These are phyloP conservation scores for Aspergillus clavatus DNA, from an alignment of 2,329 filamentous ascomycete genomes.

Conservation along the genomic window DNA sequence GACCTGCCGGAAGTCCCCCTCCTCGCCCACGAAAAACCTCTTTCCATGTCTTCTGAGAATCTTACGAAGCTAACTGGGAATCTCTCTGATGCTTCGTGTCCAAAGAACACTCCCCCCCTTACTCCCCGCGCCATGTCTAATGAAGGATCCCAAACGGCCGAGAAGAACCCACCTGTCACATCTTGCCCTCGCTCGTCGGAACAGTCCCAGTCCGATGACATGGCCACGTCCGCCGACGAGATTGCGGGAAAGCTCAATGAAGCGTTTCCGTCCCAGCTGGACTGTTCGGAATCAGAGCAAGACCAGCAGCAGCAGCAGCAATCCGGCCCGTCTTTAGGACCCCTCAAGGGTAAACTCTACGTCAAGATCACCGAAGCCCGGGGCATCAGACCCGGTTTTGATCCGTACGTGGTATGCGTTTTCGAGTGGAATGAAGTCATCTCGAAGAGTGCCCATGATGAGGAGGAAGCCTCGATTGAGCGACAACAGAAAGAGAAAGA, in stretches of 20 bases:
- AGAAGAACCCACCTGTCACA: conserved; percentile 27
- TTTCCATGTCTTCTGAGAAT: conserved; percentile 43
- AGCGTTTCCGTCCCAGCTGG: conserved; percentile 28
- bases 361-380: conserved; percentile 85
- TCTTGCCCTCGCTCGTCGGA: conserved; percentile 19
- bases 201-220: conserved; percentile 17
- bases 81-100: conserved; percentile 52
- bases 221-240: conserved; percentile 30
- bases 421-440: conserved; percentile 97
- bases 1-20: conserved; percentile 47
- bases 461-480: conserved; percentile 58
- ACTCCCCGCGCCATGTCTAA: conserved; percentile 82
- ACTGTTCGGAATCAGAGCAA: conserved; percentile 15
- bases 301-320: conserved; percentile 25
- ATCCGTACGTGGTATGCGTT: conserved; percentile 93
- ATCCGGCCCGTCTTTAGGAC: conserved; percentile 59
- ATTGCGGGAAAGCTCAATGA: conserved; percentile 35
- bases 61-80: conserved; percentile 74
- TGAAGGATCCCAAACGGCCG: conserved; percentile 44
- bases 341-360: conserved; percentile 79
- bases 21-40: conserved; percentile 43
- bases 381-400: conserved; percentile 72
- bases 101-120: conserved; percentile 89
- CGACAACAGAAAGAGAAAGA: conserved; percentile 53
- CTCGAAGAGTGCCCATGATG: conserved; percentile 71